Evolutionary conservation across 306 rosid species (phyloP), one percentile per base, ranked within the genome.

Genomic region (Leucaena leucocephala): DNA sequence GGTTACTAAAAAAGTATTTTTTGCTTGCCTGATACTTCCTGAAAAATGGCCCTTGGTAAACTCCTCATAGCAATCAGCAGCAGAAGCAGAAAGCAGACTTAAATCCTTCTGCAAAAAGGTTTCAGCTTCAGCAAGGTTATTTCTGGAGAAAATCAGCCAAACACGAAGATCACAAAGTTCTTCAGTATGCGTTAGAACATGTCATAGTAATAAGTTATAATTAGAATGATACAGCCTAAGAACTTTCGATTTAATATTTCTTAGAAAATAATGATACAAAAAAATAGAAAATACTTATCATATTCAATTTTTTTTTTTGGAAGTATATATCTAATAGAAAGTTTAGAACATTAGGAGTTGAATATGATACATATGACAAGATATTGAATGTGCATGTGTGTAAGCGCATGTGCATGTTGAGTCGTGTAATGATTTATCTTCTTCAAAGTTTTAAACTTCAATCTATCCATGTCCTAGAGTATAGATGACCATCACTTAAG

Each of bases 41-140:
- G 63, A 64, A 46, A 52, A 36, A 65, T 36, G 38, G 15, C 65
- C 21, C 73, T 12, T 39, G 22, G 15, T 15, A 39, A 19, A 35
- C 40, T 12, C 64, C 35, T 50, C 64, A 65, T 49, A 64, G 10
- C 38, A 17, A 48, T 49, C 73, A 38, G 55, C 73, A 22, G 33
- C 44, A 63, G 42, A 48, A 76, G 70, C 74, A 1, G 34, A 48
- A 40, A 76, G 8, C 22, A n/a, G 27, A 46, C 44, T 65, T 19
- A 36, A 76, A 12, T 50, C 73, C 49, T 46, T 46, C 46, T 40
- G 63, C 36, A 76, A 52, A 76, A 76, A 39, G 74, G 59, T 19
- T n/a, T 55, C 74, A 49, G 52, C 80, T 52, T 76, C 80, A 76
- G 80, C 65, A 17, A 5, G 54, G 64, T 38, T 72, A 49, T 64